Base-by-base conservation (phyloP, 345 rosid species). In the Gossypium bickii region DNA sequence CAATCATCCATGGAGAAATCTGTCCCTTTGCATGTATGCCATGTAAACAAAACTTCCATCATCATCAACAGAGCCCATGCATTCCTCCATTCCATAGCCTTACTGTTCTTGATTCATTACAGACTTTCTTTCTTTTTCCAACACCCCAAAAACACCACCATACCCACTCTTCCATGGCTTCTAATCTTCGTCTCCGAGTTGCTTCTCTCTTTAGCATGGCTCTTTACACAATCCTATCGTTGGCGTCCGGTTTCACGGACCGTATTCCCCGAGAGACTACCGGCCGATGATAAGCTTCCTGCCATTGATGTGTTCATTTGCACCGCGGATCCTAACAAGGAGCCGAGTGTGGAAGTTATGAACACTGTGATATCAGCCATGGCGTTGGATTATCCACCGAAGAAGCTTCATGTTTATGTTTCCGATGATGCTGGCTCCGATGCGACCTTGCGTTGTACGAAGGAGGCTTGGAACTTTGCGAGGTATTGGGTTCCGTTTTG, bases 401-500 rank as follows among this genome's bases (percentile, higher is more conserved):
- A 80, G 45, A 83, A 80, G 74, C 78, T 83, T 13, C 59, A 78
- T 5, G 82, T 83, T 6, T 83, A 80, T 80, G 49, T 83, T 41
- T 80, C 86, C 0, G 83, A 83, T 12, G 55, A 67, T 22, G 38
- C 38, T 24, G 71, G 71, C 22, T 67, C 55, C 8, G 71, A 79
- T 1, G 8, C 81, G 62, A 88, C 89, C 17, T 63, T 85, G 78
- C 13, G 4, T 18, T 82, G 79, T 52, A 72, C 75, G 72, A 78
- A 72, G 77, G 88, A 76, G 67, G 88, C 90, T 29, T 79, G 68
- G 41, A 70, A 18, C 29, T 86, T 88, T 49, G 87, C 87, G 0
- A 77, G 76, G 68, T 18, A 11, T 13, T 88, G 92, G 92, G 70
- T 86, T 53, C 88, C 90, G 9, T 88, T 85, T 74, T 86, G 92